Conservation (phyloP, 495 filamentous ascomycete species). For the Aspergillus biplanus region DNA sequence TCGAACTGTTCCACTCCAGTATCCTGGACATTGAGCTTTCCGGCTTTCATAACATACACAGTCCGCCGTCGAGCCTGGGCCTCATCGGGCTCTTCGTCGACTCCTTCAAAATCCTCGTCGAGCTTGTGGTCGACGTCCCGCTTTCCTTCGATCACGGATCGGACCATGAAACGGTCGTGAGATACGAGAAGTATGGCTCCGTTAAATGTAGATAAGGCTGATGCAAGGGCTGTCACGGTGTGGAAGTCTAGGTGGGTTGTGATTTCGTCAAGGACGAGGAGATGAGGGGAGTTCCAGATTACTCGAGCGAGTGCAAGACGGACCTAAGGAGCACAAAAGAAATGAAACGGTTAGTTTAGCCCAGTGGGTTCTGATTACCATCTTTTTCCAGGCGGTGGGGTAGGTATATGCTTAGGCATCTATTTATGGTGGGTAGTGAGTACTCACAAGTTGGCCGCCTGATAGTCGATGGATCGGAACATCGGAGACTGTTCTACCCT, state of each 20-base stretch:
- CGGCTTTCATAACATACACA: conserved; percentile 62
- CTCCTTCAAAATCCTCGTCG: conserved; percentile 54
- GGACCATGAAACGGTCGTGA: conserved; percentile 78
- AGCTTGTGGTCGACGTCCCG: conserved; percentile 42
- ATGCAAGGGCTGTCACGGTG: conserved; percentile 69
- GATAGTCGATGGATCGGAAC: conserved; percentile 70
- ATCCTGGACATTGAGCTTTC: conserved; percentile 57
- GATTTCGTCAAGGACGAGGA: conserved; percentile 79
- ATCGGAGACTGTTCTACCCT: conserved; percentile 67
- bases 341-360: too few relatives aligned
- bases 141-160: conserved; percentile 68
- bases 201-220: conserved; percentile 64
- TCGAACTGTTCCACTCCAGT: conserved; percentile 69
- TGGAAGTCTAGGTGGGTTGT: conserved; percentile 86
- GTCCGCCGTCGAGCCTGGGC: conserved; percentile 52
- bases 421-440: neutral
- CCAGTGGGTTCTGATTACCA: too few relatives aligned
- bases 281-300: conserved; percentile 67
- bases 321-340: conserved; percentile 43
- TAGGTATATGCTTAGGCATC: neutral
- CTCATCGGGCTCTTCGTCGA: conserved; percentile 42
- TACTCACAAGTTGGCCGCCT: conserved; percentile 68
- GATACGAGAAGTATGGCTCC: conserved; percentile 74
- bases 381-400: neutral
- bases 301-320: conserved; percentile 71